These are phyloP conservation scores for Coccomyxa subellipsoidea DNA, from an alignment of 163 green algal genomes.

Conservation along the genomic window DNA sequence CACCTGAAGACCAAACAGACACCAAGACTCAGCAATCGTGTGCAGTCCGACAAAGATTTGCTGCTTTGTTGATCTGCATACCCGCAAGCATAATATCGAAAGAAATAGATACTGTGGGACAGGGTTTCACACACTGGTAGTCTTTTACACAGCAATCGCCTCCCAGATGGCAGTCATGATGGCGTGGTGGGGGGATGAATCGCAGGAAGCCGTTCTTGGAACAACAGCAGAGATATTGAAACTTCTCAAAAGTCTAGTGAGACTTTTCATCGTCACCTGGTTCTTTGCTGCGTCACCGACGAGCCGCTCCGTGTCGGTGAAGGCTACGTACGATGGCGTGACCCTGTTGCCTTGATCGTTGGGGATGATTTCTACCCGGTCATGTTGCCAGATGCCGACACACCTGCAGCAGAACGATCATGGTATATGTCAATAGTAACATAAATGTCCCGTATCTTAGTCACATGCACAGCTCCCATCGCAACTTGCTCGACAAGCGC, in stretches of 20 bases:
- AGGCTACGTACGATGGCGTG: conserved; percentile 84
- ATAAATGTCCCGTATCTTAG: neutral
- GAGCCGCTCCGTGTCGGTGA: conserved; percentile 82
- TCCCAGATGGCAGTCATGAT: too few species aligned
- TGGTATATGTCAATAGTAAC: neutral
- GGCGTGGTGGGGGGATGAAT: too few species aligned
- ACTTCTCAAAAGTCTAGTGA: neutral
- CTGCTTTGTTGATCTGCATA: too few species aligned
- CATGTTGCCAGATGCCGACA: conserved; percentile 63
- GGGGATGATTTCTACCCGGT: conserved; percentile 64
- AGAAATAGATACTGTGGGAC: too few species aligned
- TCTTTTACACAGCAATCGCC: too few species aligned
- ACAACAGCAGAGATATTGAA: neutral
- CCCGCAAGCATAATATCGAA: too few species aligned
- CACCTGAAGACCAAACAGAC: conserved; percentile 53
- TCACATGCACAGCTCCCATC: conserved; percentile 1
- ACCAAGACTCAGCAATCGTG: neutral
- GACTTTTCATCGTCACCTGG: conserved; percentile 47
- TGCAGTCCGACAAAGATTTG: too few species aligned
- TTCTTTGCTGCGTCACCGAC: conserved; percentile 98
- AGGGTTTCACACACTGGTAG: too few species aligned
- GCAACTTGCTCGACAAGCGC: too few species aligned
- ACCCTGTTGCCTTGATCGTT: conserved; percentile 74
- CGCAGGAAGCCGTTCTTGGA: neutral
- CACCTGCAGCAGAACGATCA: conserved; percentile 24